A percentile compares a stretch with the other conserved stretches of the same genome.
Conservation (phyloP, 176 grass and related monocot genomes). For the Avena sativa region DNA sequence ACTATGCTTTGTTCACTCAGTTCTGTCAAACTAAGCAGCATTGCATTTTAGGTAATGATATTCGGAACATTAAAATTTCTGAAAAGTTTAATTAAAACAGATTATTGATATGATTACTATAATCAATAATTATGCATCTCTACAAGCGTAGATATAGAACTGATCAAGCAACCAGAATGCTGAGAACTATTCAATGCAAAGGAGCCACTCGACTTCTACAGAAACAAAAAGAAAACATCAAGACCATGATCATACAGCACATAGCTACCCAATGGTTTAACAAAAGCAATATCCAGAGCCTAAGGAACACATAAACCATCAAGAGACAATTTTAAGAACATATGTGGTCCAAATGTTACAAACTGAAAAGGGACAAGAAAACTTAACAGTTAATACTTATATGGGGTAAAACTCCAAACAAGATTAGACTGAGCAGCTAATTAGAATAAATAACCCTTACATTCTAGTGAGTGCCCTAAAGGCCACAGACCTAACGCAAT, state of each 20-base stretch:
- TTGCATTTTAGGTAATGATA: background rate
- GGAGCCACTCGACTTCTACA: background rate
- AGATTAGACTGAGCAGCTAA: background rate
- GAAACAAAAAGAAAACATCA: background rate
- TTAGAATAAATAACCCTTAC: background rate
- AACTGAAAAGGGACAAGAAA: background rate
- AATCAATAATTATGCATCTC: background rate
- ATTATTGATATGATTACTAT: constrained; percentile 5
- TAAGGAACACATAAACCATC: background rate
- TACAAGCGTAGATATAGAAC: constrained; percentile 11
- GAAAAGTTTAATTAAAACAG: background rate
- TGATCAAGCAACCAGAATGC: background rate
- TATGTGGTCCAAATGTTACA: background rate
- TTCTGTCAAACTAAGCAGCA: constrained; percentile 19
- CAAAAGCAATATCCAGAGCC: background rate
- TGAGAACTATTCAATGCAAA: background rate
- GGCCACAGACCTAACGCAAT: constrained; percentile 3
- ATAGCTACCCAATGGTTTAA: background rate
- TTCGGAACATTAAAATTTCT: background rate
- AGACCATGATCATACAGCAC: background rate
- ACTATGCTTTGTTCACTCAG: background rate
- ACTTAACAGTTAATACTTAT: background rate
- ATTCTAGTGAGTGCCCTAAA: background rate
- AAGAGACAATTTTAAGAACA: background rate
- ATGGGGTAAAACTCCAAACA: background rate